phyloP scores from a whole-genome alignment of 139 green algal genomes.

The Diplosphaera chodatii region DNA sequence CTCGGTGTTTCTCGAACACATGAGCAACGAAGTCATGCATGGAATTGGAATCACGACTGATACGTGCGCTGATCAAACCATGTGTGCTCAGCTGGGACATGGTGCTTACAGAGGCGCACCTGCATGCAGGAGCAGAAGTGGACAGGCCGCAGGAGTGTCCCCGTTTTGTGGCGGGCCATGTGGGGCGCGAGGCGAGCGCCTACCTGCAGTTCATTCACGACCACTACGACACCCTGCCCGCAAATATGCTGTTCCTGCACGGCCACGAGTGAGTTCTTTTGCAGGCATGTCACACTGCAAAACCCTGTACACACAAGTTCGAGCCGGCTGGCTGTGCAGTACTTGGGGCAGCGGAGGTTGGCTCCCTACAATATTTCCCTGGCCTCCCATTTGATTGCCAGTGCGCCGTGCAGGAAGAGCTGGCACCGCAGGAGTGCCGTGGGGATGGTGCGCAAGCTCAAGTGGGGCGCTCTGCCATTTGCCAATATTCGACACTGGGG shows the following conservation, averaged over 20 bases:
- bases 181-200: conserved; percentile 6
- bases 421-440: conserved; percentile 7
- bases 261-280: conserved; percentile 14
- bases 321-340: no score
- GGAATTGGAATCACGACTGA: no score
- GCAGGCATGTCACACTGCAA: no score
- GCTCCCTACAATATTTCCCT: no score
- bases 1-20: no score
- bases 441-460: neutral
- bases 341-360: no score
- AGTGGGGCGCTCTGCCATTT: conserved; percentile 7
- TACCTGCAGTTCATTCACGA: conserved; percentile 25
- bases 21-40: no score
- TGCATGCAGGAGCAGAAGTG: neutral
- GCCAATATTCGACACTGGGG: conserved; percentile 7
- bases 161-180: neutral
- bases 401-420: neutral
- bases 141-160: neutral
- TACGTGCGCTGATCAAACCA: no score
- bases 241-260: conserved; percentile 20
- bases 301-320: no score
- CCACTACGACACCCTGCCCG: conserved; percentile 17
- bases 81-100: no score
- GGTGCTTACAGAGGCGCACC: no score
- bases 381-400: no score